Evolutionary conservation across 257 asterid genomes (phyloP), one percentile per base, ranked within the genome.

Genomic region (Gentiana dahurica): DNA sequence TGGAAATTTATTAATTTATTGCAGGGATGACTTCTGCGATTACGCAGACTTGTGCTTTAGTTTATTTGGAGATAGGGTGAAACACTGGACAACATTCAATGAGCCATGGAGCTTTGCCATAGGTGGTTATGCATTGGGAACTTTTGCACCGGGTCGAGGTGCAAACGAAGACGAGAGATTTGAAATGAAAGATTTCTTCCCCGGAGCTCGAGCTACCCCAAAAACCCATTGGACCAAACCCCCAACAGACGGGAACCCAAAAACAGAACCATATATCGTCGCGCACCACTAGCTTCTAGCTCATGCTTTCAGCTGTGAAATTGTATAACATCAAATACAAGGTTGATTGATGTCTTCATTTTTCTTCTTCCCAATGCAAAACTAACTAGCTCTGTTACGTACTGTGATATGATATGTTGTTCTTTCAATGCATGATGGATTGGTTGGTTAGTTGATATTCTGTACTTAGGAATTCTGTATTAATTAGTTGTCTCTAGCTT

Each of bases 21-120:
- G 36, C 76, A 85, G 95, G 36, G 65, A 80, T 5, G 92, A 85
- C 64, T 85, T 49, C 39, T 39, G 6, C 54, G 84, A 76, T 51
- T 85, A 60, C 45, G 83, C 74, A 36, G 69, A 78, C 2, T 34
- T 80, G n/a, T 85, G 92, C 49, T 81, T 81, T 58, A 62, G 73
- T 37, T 73, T 75, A 65, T 85, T 85, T 52, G 90, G 94, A 0
- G 81, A 85, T 55, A 75, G 86, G 12, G 73, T 85, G 1, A 78
- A 82, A 63, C 12, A 72, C 4, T 85, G 90, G 90, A 58, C 65
- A 37, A 85, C 87, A 0, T 4, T 81, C 0, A 81, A 85, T 4
- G 94, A 85, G 45, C 81, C 87, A 13, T 67, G 53, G 32, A 53
- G 53, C 0, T 81, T 44, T 34, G 5, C 54, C 12, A 48, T 35